Evolutionary conservation across 1,139 yeast species (phyloP).

Genomic region (Pneumocystis canis): DNA sequence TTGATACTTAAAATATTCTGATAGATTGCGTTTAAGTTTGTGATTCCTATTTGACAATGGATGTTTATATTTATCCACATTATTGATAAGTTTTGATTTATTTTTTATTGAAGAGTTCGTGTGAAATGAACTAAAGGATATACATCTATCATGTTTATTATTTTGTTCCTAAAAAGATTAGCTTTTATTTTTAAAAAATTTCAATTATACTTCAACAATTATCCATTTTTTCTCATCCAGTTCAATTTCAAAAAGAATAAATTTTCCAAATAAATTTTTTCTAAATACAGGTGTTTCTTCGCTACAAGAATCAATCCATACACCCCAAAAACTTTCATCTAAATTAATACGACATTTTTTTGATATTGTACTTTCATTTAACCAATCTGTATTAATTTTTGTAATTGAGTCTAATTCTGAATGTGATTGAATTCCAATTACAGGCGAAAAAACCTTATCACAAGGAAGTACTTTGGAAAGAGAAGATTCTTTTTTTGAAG

Average conservation of each 20-base stretch:
- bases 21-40: background rate
- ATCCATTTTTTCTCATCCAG: background rate
- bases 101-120: background rate
- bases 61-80: background rate
- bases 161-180: background rate
- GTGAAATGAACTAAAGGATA: background rate
- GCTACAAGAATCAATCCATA: background rate
- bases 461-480: background rate
- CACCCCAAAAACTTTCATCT: constrained; percentile 2
- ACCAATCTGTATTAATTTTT: background rate
- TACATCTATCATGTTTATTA: background rate
- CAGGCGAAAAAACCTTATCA: background rate
- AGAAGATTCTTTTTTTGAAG: background rate
- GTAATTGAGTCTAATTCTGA: background rate
- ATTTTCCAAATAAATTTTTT: background rate
- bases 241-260: background rate
- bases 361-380: background rate
- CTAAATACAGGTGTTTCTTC: background rate
- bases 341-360: background rate
- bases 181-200: background rate
- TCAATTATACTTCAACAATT: background rate
- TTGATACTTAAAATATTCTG: background rate
- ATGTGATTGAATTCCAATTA: background rate
- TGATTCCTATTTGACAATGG: background rate
- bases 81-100: background rate